Conservation (phyloP, 2,329 filamentous ascomycete genomes). For the Aspergillus ochraceus region DNA sequence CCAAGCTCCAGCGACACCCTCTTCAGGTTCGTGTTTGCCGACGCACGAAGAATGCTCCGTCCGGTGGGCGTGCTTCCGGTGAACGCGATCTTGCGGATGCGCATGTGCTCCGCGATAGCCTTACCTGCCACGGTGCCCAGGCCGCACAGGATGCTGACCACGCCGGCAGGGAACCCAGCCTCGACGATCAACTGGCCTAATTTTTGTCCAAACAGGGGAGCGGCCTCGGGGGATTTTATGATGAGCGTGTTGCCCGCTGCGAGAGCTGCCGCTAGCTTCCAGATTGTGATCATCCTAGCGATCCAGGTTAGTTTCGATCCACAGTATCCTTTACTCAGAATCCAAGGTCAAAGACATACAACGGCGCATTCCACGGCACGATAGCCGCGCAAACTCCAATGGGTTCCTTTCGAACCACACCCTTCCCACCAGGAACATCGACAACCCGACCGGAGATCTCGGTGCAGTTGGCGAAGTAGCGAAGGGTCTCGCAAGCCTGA, state of each 20-base stretch:
- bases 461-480: constrained; percentile 33
- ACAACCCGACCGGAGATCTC: constrained; percentile 27
- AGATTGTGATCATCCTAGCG: constrained; percentile 30
- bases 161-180: constrained; percentile 57
- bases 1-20: constrained; percentile 37
- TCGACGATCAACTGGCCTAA: constrained; percentile 50
- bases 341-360: constrained; percentile 17
- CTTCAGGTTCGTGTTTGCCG: constrained; percentile 34
- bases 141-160: constrained; percentile 59
- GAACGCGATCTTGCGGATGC: constrained; percentile 35
- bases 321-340: not conserved
- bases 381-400: constrained; percentile 31
- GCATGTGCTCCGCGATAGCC: constrained; percentile 29
- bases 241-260: constrained; percentile 70
- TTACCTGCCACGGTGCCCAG: constrained; percentile 59
- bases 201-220: constrained; percentile 51
- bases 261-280: constrained; percentile 63
- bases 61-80: constrained; percentile 33
- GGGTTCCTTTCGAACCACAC: constrained; percentile 28
- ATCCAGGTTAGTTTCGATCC: not conserved
- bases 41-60: constrained; percentile 28
- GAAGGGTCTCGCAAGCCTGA: constrained; percentile 21
- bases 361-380: constrained; percentile 31
- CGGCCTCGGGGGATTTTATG: constrained; percentile 64
- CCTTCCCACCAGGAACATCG: constrained; percentile 23